Base-by-base conservation (phyloP, 2,329 filamentous ascomycete species). In the Hirsutella thompsonii region DNA sequence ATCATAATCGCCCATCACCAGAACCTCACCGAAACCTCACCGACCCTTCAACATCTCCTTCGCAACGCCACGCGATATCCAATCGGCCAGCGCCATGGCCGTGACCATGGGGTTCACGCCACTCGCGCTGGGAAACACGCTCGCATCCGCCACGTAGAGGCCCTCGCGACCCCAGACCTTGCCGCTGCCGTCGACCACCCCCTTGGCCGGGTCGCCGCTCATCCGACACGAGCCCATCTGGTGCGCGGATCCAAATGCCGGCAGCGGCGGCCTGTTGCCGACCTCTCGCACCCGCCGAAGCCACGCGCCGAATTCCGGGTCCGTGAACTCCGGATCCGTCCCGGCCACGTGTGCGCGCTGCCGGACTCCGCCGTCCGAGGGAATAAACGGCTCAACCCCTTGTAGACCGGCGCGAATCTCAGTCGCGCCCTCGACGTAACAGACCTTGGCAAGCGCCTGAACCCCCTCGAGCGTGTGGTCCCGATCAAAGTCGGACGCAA, bases 41-140 rank as follows among this genome's bases (percentile, higher is more conserved):
- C 16, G 32, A 21, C 39, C 19, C 8, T 34, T 26, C 23, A 14
- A 28, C 26, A 42, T 26, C 36, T 40, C 42, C 37, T 28, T 26
- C 13, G 40, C 37, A 28, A 43, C 36, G 0, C 70, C 68, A 51
- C 70, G 64, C 3, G 75, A 75, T 46, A 84, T 79, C 61, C 73
- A 74, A 53, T 83, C 76, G 38, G 76, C 68, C 51, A 83, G 71
- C 1, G 76, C 75, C 83, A 89, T 86, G 43, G 67, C 71, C 11
- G 83, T 87, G 35, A 88, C 66, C 84, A 90, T 89, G 11, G 84
- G 84, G 56, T 89, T 89, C 23, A 88, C 83, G 1, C 84, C 84
- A 55, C 77, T 85, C 10, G 83, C 82, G 42, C 74, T 81, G 1
- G 82, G 84, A 46, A 89, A 83, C 10, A 86, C 78, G 55, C 80